Conservation (phyloP, 2,329 filamentous ascomycete genomes). For the Penicillium italicum region DNA sequence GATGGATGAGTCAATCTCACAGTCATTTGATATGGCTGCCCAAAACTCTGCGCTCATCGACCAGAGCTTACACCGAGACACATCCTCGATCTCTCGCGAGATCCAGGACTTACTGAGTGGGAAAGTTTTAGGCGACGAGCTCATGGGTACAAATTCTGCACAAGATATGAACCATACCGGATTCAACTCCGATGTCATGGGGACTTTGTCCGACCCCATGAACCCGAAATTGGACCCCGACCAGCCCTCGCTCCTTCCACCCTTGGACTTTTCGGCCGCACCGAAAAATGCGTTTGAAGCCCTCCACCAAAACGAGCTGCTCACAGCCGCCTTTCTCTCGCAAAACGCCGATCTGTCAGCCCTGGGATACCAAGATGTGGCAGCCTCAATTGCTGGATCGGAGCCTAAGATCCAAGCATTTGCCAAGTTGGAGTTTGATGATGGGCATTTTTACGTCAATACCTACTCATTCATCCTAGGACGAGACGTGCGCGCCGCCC, state of each 20-base stretch:
- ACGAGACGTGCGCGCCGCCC: conserved; percentile 54
- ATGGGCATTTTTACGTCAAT: conserved; percentile 64
- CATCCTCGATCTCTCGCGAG: conserved; percentile 11
- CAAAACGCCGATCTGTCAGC: conserved; percentile 36
- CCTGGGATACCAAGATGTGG: conserved; percentile 35
- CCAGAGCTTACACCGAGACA: conserved; percentile 10
- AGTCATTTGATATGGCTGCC: conserved; percentile 8
- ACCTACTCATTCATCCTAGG: conserved; percentile 62
- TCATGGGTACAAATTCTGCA: conserved; percentile 13
- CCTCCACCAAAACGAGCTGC: conserved; percentile 40
- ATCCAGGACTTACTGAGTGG: conserved; percentile 19
- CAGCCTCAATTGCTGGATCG: conserved; percentile 39
- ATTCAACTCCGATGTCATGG: conserved; percentile 24
- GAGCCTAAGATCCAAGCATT: conserved; percentile 55
- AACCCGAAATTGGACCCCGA: conserved; percentile 31
- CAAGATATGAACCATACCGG: conserved; percentile 6
- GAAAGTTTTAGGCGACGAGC: conserved; percentile 16
- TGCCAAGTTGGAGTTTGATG: conserved; percentile 61
- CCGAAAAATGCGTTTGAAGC: conserved; percentile 37
- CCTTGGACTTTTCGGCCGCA: conserved; percentile 33
- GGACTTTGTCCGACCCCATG: conserved; percentile 34
- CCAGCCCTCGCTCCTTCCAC: conserved; percentile 34
- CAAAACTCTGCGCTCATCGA: conserved; percentile 6
- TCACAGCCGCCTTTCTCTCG: conserved; percentile 39
- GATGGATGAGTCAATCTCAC: conserved; percentile 12